These are phyloP conservation scores for Umbilicus rupestris DNA, from an alignment of 164 flowering plant genomes.

Conservation along the genomic window DNA sequence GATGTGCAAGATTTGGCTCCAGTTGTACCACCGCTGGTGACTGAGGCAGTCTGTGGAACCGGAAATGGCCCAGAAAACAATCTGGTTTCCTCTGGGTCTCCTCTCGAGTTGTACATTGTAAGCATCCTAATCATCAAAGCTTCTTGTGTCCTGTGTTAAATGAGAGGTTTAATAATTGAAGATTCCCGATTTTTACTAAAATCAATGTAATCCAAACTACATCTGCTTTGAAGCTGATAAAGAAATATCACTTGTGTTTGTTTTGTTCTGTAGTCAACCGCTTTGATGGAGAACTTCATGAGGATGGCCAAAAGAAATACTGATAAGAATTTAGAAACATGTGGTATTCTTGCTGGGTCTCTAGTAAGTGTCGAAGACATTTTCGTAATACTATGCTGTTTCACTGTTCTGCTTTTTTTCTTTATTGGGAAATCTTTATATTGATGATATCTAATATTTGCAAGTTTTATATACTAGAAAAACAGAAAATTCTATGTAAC, in stretches of 20 bases:
- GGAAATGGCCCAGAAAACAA: constrained; percentile 37
- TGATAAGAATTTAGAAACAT: constrained; percentile 74
- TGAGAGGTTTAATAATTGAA: not conserved
- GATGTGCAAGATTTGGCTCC: constrained; percentile 82
- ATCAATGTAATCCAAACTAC: not conserved
- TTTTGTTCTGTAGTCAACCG: constrained; percentile 46
- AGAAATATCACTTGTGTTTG: not conserved
- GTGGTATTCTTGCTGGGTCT: constrained; percentile 93
- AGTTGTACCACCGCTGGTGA: constrained; percentile 28
- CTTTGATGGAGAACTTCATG: constrained; percentile 86
- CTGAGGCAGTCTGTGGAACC: constrained; percentile 27
- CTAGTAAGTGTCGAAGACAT: constrained; percentile 49
- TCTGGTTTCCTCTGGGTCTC: constrained; percentile 45
- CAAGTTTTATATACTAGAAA: constrained; percentile 38
- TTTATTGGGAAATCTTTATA: not conserved
- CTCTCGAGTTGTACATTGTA: constrained; percentile 78
- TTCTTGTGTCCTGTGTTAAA: not conserved
- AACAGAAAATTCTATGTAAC: constrained; percentile 72
- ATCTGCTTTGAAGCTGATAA: not conserved
- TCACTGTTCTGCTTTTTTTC: not conserved
- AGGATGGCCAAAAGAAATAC: constrained; percentile 86
- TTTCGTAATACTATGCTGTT: not conserved
- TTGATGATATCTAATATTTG: constrained; percentile 4
- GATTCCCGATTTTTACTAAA: not conserved
- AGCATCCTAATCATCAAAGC: constrained; percentile 20